Conservation (phyloP, 768 basidiomycete genomes). For the Suillus clintonianus region DNA sequence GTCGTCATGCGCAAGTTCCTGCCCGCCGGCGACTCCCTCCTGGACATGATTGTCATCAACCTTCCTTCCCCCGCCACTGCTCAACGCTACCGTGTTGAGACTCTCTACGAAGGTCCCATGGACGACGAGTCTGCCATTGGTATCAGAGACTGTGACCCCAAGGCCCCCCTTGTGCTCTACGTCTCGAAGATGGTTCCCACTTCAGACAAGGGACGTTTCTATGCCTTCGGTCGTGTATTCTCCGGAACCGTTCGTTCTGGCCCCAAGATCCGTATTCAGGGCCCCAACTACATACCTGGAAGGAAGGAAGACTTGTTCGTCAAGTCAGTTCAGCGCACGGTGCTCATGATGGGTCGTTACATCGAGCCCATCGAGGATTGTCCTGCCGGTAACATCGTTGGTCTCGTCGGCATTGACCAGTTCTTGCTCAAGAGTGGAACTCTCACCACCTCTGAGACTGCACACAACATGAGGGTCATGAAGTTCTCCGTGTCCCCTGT, state of each 20-base stretch:
- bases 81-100: slow-evolving; percentile 98
- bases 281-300: slow-evolving; percentile 97
- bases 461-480: slow-evolving; percentile 99
- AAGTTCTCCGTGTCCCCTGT: slow-evolving; percentile 99
- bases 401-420: slow-evolving; percentile 99
- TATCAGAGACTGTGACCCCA: slow-evolving; percentile 97
- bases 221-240: slow-evolving; percentile 99
- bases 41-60: slow-evolving; percentile 99
- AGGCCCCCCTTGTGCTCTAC: slow-evolving; percentile 94
- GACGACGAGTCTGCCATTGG: slow-evolving; percentile 99
- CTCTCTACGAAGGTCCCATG: slow-evolving; percentile 99
- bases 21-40: slow-evolving; percentile 95
- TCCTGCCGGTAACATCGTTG: slow-evolving; percentile 97
- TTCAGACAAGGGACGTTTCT: slow-evolving; percentile 99
- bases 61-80: slow-evolving; percentile 97
- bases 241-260: slow-evolving; percentile 96
- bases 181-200: slow-evolving; percentile 99
- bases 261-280: slow-evolving; percentile 99
- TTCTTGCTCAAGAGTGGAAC: slow-evolving; percentile 99
- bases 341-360: slow-evolving; percentile 99
- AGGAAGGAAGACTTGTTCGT: slow-evolving; percentile 98
- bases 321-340: slow-evolving; percentile 98
- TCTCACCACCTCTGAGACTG: slow-evolving; percentile 95
- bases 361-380: slow-evolving; percentile 99
- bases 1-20: slow-evolving; percentile 99